Evolutionary conservation across 805 yeast species (phyloP), one percentile per base, ranked within the genome.

Genomic region (Saturnispora sekii): DNA sequence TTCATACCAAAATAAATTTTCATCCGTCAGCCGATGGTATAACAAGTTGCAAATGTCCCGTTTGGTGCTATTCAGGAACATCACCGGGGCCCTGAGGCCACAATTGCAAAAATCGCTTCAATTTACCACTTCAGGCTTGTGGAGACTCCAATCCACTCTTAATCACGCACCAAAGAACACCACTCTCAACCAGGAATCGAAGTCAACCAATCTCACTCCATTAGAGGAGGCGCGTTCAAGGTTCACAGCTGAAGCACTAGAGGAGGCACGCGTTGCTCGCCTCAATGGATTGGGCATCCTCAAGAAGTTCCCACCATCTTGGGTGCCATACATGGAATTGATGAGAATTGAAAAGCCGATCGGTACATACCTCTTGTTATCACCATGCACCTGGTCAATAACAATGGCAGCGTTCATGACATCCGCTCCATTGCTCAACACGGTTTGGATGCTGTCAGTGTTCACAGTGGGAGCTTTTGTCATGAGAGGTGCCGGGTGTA

Each of bases 401-500:
- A 71, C 90, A 0, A 82, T 89, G 80, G 97, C 96, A 1, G 90
- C 94, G 0, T 82, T 73, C 51, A 69, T 77, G 52, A 63, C 79
- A 2, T 64, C 78, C 2, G 95, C 96, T 0, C 81, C 96, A 0
- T 44, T 87, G 1, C 48, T 74, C 0, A 72, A 78, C 1, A 81
- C 90, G 0, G 48, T 72, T 0, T 74, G 72, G 56, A 85, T 81
- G 57, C 59, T 86, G 31, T 72, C 76, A 0, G 65, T 88, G 11
- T 93, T 88, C 59, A 79, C 90, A 4, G 68, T 82, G 4, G 99
- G 99, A 11, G 76, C 97, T 0, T 56, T 89, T 34, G 71, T 90
- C 14, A 93, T 94, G 95, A 75, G 99, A 62, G 96, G 97, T 26
- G 97, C 96, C 1, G 99, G 98, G 0, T 93, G 99, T 61, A 89